Conservation (phyloP, 768 basidiomycete species). For the Mrakia hoshinonis region DNA sequence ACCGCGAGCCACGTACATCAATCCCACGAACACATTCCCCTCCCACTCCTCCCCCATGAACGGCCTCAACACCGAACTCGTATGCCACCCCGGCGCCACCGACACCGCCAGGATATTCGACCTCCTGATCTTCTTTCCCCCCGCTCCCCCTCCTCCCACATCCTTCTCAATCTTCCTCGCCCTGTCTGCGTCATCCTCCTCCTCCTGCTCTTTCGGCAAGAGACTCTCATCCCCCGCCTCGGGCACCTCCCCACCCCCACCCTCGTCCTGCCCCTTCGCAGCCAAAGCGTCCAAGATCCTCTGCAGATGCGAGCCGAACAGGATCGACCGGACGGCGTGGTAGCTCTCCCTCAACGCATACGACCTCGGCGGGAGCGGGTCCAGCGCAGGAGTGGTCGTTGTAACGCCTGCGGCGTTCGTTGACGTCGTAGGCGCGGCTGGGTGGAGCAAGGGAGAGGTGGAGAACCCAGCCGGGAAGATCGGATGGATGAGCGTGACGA, state of each 20-base stretch:
- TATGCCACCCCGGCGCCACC: conserved; percentile 22
- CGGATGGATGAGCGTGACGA: conserved; percentile 27
- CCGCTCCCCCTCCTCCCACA: background rate
- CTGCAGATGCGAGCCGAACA: conserved; percentile 27
- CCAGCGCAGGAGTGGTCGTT: background rate
- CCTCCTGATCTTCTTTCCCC: background rate
- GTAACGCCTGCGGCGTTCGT: background rate
- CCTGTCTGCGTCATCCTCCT: background rate
- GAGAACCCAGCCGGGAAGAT: conserved; percentile 28
- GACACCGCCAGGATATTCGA: conserved; percentile 21
- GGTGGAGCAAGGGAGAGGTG: conserved; percentile 19
- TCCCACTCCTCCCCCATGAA: conserved; percentile 7
- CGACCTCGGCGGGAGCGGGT: background rate
- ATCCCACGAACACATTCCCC: no score
- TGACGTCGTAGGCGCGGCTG: background rate
- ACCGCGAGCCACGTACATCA: background rate
- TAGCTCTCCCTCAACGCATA: background rate
- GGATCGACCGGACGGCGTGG: conserved; percentile 27
- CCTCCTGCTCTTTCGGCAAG: background rate
- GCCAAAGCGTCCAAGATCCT: conserved; percentile 28
- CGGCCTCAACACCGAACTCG: conserved; percentile 12
- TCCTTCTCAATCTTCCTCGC: background rate
- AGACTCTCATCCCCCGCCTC: background rate
- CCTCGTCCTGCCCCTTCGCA: conserved; percentile 6
- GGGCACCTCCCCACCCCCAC: background rate